Base-by-base conservation (phyloP, 1,139 yeast genomes). In the Zygosaccharomyces sapae region DNA sequence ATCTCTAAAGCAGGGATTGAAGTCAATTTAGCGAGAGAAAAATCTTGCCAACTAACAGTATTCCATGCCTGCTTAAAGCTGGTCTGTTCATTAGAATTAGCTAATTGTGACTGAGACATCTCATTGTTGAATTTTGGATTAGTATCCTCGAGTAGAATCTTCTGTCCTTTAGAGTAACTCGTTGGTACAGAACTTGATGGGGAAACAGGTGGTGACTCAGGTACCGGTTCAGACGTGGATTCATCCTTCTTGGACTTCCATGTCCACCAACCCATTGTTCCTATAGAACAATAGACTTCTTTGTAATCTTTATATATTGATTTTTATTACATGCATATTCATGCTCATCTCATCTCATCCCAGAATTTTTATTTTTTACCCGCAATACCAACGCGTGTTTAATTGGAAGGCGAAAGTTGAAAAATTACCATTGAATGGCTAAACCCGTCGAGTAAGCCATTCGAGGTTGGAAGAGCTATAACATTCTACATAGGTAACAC, bases 1-100 rank as follows among this genome's bases (percentile, higher is more conserved):
- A 50, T 86, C 90, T 53, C 96, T 73, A 66, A 90, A 87, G 65
- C 97, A 90, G 1, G 97, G 65, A 89, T 86, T 48, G 72, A 69
- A 13, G 81, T 74, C 49, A 84, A 71, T 38, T 76, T 73, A 3
- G 71, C 72, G 6, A 80, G 57, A 7, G 75, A 69, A 89, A n/a
- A 84, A 62, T 87, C 95, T 0, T 71, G 69, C 31, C 58, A 36
- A 2, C 59, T 49, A 9, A 73, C 58, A 1, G 66, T 46, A 5
- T 56, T 54, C 50, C 69, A 58, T 0, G 74, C 73, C 43, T 59
- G 56, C 34, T 59, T 61, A 13, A 71, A 51, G 20, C 67, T 61
- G 1, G 60, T 53, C 24, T 56, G 55, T 33, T 65, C 65, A 8
- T 57, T 56, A 5, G 55, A 55, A 2, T 57, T 43, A 20, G 58